A percentile compares a stretch with the other conserved stretches of the same genome.
phyloP scores from a whole-genome alignment of 163 green algal genomes.

The Volvox carteri region DNA sequence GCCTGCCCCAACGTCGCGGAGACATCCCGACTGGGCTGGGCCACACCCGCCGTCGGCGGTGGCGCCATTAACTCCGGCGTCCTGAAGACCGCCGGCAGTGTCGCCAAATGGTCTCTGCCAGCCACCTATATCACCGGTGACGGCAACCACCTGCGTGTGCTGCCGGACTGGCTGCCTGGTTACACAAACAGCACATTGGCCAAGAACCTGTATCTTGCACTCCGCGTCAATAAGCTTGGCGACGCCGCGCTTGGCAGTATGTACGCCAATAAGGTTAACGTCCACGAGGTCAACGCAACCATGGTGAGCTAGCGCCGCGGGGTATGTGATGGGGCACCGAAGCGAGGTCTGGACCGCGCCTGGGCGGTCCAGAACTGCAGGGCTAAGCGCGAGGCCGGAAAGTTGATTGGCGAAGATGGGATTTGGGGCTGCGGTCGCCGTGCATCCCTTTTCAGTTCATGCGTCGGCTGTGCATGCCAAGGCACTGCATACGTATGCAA shows the following conservation, averaged over 20 bases:
- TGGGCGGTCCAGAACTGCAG: background rate
- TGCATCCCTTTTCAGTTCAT: too few relatives aligned
- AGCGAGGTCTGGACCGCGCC: too few relatives aligned
- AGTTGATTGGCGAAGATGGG: too few relatives aligned
- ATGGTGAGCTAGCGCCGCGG: background rate
- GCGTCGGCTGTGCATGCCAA: too few relatives aligned
- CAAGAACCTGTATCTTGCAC: conserved; percentile 16
- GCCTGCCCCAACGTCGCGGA: conserved; percentile 31
- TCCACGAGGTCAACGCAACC: conserved; percentile 30
- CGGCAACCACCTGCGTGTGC: background rate
- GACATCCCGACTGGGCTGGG: conserved; percentile 3
- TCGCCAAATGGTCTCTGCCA: background rate
- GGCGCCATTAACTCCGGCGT: background rate
- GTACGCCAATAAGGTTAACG: background rate
- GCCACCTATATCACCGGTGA: background rate
- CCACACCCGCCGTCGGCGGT: background rate
- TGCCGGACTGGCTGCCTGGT: conserved; percentile 2
- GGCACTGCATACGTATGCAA: too few relatives aligned
- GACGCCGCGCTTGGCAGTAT: background rate
- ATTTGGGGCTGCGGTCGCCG: too few relatives aligned
- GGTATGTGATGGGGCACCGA: background rate
- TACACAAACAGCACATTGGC: background rate
- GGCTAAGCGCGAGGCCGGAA: background rate
- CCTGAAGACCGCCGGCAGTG: background rate
- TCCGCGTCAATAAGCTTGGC: background rate